Conservation (phyloP, 2,329 filamentous ascomycete genomes). For the Whalleya microplaca region DNA sequence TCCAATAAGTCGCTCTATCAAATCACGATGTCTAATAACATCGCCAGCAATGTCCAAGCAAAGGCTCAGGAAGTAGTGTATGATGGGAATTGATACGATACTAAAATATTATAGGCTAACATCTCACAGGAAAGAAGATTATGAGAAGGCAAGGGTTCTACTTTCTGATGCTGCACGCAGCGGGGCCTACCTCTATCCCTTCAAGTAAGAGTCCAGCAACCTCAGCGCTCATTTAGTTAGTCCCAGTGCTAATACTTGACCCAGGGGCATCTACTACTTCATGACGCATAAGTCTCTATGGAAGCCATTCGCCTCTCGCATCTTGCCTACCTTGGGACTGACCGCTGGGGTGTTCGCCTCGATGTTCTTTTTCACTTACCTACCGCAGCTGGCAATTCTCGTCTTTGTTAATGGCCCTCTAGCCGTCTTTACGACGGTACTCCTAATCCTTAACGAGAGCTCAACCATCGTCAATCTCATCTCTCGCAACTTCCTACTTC, state of each 20-base stretch:
- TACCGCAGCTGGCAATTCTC: slow-evolving; percentile 81
- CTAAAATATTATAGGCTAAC: slow-evolving; percentile 9
- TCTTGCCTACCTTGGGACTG: slow-evolving; percentile 67
- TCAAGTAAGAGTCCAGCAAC: slow-evolving; percentile 54
- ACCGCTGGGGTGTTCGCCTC: slow-evolving; percentile 71
- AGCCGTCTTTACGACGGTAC: slow-evolving; percentile 71
- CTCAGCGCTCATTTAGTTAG: background rate
- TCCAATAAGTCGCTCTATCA: background rate
- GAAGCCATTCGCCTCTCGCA: slow-evolving; percentile 59
- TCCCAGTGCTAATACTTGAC: slow-evolving; percentile 7
- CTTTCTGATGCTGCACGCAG: slow-evolving; percentile 73
- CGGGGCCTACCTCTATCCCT: slow-evolving; percentile 82
- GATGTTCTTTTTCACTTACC: slow-evolving; percentile 89
- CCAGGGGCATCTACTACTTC: slow-evolving; percentile 63
- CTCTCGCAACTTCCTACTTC: slow-evolving; percentile 73
- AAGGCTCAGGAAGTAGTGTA: slow-evolving; percentile 57
- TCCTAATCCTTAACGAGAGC: slow-evolving; percentile 69
- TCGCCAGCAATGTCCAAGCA: slow-evolving; percentile 40
- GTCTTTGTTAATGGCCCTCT: slow-evolving; percentile 84
- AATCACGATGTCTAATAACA: slow-evolving; percentile 26
- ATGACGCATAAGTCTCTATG: slow-evolving; percentile 58
- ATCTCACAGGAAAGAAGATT: slow-evolving; percentile 67
- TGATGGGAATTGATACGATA: slow-evolving; percentile 27
- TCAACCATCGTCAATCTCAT: slow-evolving; percentile 60
- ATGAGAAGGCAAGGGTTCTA: slow-evolving; percentile 65